Base-by-base conservation (phyloP, 2,329 filamentous ascomycete genomes). In the Colletotrichum navitas region DNA sequence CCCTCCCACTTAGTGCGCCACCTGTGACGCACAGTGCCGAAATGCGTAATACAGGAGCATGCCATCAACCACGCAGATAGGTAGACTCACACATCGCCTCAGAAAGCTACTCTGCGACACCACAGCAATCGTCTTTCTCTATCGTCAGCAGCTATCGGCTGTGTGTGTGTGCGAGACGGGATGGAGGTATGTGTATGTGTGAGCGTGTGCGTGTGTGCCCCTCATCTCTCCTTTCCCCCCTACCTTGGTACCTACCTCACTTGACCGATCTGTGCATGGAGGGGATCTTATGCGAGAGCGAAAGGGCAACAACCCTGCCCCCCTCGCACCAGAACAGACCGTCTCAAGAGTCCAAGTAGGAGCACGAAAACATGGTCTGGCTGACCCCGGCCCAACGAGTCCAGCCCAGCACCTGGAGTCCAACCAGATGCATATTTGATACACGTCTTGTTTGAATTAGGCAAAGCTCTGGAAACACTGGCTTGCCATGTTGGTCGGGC, bases 241-340 rank as follows among this genome's bases (percentile, higher is more conserved):
- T n/a, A 45, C 7, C 5, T n/a, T 4, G 1, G 7, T 45, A 45
- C 18, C 34, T 41, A 3, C 10, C 6, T 29, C 8, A 24, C 36
- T 51, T 26, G 14, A 36, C 36, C 36, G 49, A 49, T 55, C 61
- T 63, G 49, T 63, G 61, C 49, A 54, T 43, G 61, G 61, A 63
- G 61, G 61, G 36, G 61, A 58, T 14, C 29, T 56, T 51, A 71
- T 71, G 56, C 68, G 68, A 58, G 54, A 49, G 26, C 5, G 47
- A 32, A 43, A 71, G 68, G 68, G 68, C 68, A 71, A 56, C 51
- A 71, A 71, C 68, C 68, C 68, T 71, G 63, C 4, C 62, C 47
- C 61, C 49, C 45, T 65, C 69, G 66, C 66, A 72, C 69, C 69
- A 72, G 66, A 65, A 52, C 16, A 34, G 36, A 39, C 36, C 36